A percentile compares a stretch with the other conserved stretches of the same genome.
phyloP scores from a whole-genome alignment of 2,329 filamentous ascomycete genomes.

The Alternaria panax region DNA sequence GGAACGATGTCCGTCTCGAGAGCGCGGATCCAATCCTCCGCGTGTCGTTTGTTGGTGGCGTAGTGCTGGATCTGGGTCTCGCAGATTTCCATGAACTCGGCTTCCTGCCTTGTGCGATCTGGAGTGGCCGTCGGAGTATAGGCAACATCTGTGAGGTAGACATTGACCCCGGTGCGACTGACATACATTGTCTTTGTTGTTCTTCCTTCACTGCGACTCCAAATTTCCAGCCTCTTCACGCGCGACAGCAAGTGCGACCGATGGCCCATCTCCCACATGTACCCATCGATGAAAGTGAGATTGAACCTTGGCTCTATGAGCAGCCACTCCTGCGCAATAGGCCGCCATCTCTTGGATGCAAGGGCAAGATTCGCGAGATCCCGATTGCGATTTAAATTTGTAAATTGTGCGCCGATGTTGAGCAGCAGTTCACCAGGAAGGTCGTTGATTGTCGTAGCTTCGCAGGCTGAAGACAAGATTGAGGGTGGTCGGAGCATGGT shows the following conservation, averaged over 20 bases:
- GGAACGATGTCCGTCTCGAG: constrained; percentile 15
- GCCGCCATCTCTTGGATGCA: constrained; percentile 17
- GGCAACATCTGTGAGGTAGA: not conserved
- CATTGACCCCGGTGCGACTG: not conserved
- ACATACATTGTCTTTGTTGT: not conserved
- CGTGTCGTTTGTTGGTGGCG: not conserved
- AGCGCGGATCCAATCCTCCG: constrained; percentile 3
- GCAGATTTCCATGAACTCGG: constrained; percentile 4
- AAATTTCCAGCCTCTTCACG: constrained; percentile 24
- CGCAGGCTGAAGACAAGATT: not conserved
- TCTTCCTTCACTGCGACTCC: constrained; percentile 17
- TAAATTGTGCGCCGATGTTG: constrained; percentile 15
- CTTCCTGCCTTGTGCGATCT: not conserved
- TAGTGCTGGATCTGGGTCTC: constrained; percentile 2
- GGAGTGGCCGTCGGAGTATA: not conserved
- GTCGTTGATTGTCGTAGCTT: constrained; percentile 6
- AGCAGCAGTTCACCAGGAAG: constrained; percentile 28
- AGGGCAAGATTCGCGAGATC: constrained; percentile 24
- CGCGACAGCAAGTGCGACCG: constrained; percentile 9
- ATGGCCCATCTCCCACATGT: constrained; percentile 18
- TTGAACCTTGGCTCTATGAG: constrained; percentile 24
- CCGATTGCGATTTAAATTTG: constrained; percentile 13
- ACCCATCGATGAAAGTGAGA: constrained; percentile 22
- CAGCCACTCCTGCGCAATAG: constrained; percentile 27
- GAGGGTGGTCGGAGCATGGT: not conserved